Evolutionary conservation across 208 protist species (phyloP).

Genomic region (Acanthamoeba culbertsoni): DNA sequence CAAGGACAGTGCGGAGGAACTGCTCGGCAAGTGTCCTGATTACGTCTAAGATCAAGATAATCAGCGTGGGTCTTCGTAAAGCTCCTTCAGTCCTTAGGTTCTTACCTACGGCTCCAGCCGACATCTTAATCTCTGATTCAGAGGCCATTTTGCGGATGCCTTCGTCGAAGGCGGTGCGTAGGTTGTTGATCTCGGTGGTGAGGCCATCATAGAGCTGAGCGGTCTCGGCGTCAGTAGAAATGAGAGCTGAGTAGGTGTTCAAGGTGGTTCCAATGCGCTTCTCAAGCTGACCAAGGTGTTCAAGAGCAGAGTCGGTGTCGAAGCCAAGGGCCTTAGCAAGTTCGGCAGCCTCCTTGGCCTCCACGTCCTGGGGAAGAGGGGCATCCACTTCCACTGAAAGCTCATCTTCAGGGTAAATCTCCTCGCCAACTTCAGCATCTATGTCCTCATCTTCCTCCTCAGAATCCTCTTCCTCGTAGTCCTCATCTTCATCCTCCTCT

Average conservation of each 20-base stretch:
- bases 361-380: background rate
- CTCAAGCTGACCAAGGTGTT: background rate
- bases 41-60: background rate
- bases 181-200: constrained; percentile 52
- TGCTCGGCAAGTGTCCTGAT: background rate
- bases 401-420: constrained; percentile 38
- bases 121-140: background rate
- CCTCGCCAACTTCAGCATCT: background rate
- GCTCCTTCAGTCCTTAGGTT: background rate
- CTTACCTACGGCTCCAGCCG: background rate
- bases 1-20: background rate
- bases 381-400: constrained; percentile 27
- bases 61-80: background rate
- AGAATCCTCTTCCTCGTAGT: background rate
- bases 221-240: background rate
- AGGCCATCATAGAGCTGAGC: constrained; percentile 56
- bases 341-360: constrained; percentile 23
- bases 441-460: constrained; percentile 11
- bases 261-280: background rate
- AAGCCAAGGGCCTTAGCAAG: constrained; percentile 25
- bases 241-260: background rate
- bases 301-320: background rate
- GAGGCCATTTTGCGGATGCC: background rate
- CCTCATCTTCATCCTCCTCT: constrained; percentile 20
- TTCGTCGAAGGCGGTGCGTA: background rate